Evolutionary conservation across 2,329 filamentous ascomycete species (phyloP).

Genomic region (Trichoderma brevicompactum): DNA sequence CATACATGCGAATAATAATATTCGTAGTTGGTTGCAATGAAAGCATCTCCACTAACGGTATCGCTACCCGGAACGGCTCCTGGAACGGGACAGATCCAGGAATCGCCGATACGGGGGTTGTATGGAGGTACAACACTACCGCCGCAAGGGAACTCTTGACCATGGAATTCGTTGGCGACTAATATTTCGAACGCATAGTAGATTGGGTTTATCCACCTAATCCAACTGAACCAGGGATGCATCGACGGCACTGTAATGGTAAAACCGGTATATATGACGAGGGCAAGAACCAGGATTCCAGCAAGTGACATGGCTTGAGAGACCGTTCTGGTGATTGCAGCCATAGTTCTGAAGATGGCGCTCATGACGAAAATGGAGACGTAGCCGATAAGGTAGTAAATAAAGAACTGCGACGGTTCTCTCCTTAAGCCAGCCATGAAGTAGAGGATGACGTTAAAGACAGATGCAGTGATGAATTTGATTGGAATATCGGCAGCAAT

Average conservation of each 20-base stretch:
- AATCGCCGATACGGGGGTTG: conserved; percentile 47
- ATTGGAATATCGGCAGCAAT: conserved; percentile 61
- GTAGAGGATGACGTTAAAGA: conserved; percentile 63
- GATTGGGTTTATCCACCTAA: conserved; percentile 74
- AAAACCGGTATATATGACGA: conserved; percentile 66
- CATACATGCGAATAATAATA: conserved; percentile 64
- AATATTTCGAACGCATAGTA: conserved; percentile 75
- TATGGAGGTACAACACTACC: conserved; percentile 52
- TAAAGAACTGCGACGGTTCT: conserved; percentile 71
- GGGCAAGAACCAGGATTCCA: conserved; percentile 60
- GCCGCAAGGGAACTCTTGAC: conserved; percentile 61
- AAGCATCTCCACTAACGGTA: conserved; percentile 64
- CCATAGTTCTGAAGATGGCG: conserved; percentile 76
- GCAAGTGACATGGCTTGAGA: conserved; percentile 60
- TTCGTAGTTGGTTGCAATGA: conserved; percentile 58
- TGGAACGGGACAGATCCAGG: conserved; percentile 57
- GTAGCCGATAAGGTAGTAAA: conserved; percentile 74
- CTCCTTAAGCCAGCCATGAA: conserved; percentile 60
- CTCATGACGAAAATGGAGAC: conserved; percentile 72
- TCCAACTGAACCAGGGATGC: conserved; percentile 76
- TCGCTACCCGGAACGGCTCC: conserved; percentile 59
- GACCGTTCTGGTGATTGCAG: conserved; percentile 68
- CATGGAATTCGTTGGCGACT: conserved; percentile 73
- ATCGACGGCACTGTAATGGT: conserved; percentile 58
- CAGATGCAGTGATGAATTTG: conserved; percentile 55